A percentile compares a stretch with the other conserved stretches of the same genome.
phyloP scores from a whole-genome alignment of 2,329 filamentous ascomycete species.

The Aspergillus melleus region DNA sequence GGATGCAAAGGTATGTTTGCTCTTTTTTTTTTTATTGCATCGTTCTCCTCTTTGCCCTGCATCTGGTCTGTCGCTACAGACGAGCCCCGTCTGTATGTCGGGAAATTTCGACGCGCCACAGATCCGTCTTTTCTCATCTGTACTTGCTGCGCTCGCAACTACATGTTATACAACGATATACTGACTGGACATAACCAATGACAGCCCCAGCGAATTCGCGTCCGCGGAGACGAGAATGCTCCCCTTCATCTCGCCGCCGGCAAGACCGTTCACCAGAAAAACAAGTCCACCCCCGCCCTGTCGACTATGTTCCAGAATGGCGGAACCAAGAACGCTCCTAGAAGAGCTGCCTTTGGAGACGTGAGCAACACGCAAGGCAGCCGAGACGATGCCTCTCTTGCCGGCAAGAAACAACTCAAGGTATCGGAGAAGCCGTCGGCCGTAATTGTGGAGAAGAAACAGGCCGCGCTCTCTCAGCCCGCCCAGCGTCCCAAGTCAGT shows the following conservation, averaged over 20 bases:
- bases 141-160: neutral
- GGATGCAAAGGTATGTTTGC: conserved; percentile 49
- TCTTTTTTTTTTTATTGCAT: conserved; percentile 17
- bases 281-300: conserved; percentile 72
- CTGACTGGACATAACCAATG: conserved; percentile 18
- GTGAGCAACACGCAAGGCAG: conserved; percentile 66
- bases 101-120: conserved; percentile 11
- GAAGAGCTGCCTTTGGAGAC: conserved; percentile 79
- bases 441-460: conserved; percentile 42
- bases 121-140: neutral
- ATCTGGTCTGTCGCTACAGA: neutral
- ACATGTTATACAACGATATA: neutral
- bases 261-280: conserved; percentile 71
- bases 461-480: conserved; percentile 54
- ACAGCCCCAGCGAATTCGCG: conserved; percentile 70
- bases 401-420: conserved; percentile 46
- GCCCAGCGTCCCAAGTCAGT: conserved; percentile 59
- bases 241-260: conserved; percentile 50
- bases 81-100: neutral
- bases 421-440: conserved; percentile 30
- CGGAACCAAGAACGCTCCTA: conserved; percentile 64
- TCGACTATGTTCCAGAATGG: conserved; percentile 55
- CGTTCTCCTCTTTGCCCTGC: neutral
- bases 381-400: conserved; percentile 59
- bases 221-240: conserved; percentile 70